Base-by-base conservation (phyloP, 306 rosid genomes). In the Clitoria ternatea region DNA sequence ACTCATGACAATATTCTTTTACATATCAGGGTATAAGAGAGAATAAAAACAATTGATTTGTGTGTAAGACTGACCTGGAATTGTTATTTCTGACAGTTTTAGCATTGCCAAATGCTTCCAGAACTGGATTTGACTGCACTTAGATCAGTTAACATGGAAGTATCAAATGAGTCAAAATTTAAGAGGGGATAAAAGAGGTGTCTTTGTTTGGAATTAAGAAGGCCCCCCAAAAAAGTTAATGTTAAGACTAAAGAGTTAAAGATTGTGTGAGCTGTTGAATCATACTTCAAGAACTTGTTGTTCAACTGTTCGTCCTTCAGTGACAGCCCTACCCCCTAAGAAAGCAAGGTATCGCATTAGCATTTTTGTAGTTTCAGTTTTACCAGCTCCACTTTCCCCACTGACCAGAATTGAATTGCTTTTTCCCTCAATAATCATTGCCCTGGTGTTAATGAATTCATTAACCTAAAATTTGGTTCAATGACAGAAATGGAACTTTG, bases 381-480 rank as follows among this genome's bases (percentile, higher is more conserved):
- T 95, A 80, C 99, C 99, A 10, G 99, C 99, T 83, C 97, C 99
- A 88, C 97, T 95, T 86, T 95, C 99, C 68, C 99, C 99, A 74
- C 97, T 95, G 83, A 91, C 99, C 53, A 95, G 86, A 78, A 95
- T 95, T 35, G 99, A 89, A 88, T 95, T 95, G 88, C 96, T 91
- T 79, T 91, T 95, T 74, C 87, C 84, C 85, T 91, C 97, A 10
- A 80, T 78, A 44, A 91, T 47, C 99, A 95, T 95, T 33, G 97
- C 99, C 91, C 99, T 95, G 89, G 67, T 61, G 79, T 74, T 52
- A 10, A 61, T 54, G 43, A 44, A 68, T 67, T 62, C 61, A 52
- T 77, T 17, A 74, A 45, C 27, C 63, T 62, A 33, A 6, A 42
- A 61, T 71, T 73, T 47, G 47, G 42, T 72, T 54, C 62, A 40